phyloP scores from a whole-genome alignment of 805 yeast species.

The Tetrapisispora phaffii region DNA sequence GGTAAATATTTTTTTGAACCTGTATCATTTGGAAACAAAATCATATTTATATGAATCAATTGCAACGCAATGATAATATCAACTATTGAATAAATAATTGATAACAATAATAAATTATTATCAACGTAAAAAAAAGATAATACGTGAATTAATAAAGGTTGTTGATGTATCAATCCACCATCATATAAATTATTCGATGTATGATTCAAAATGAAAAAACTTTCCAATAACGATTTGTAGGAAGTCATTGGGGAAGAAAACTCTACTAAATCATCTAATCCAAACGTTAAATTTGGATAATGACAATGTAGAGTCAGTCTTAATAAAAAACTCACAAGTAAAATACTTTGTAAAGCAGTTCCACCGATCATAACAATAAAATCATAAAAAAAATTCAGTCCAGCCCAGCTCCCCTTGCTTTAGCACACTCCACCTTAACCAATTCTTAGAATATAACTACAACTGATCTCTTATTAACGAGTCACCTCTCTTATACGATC shows the following conservation, averaged over 20 bases:
- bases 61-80: constrained; percentile 52
- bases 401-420: too few species aligned
- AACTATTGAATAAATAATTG: constrained; percentile 42
- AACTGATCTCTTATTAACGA: too few species aligned
- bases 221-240: constrained; percentile 47
- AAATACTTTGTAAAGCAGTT: background rate
- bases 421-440: too few species aligned
- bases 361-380: background rate
- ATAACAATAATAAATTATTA: constrained; percentile 5
- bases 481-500: too few species aligned
- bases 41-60: constrained; percentile 39
- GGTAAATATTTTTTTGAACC: constrained; percentile 25
- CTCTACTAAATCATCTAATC: constrained; percentile 26
- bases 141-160: constrained; percentile 58
- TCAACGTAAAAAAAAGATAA: constrained; percentile 8
- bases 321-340: constrained; percentile 1
- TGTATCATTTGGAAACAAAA: constrained; percentile 8
- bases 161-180: constrained; percentile 82
- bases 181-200: constrained; percentile 54
- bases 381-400: background rate
- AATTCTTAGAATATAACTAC: too few species aligned
- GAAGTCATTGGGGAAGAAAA: constrained; percentile 30
- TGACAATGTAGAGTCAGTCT: constrained; percentile 13
- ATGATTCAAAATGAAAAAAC: constrained; percentile 49
- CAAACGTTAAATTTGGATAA: constrained; percentile 21